A percentile compares a stretch with the other conserved stretches of the same genome.
Evolutionary conservation across 345 rosid genomes (phyloP).

Genomic region (Sisymbrium irio): DNA sequence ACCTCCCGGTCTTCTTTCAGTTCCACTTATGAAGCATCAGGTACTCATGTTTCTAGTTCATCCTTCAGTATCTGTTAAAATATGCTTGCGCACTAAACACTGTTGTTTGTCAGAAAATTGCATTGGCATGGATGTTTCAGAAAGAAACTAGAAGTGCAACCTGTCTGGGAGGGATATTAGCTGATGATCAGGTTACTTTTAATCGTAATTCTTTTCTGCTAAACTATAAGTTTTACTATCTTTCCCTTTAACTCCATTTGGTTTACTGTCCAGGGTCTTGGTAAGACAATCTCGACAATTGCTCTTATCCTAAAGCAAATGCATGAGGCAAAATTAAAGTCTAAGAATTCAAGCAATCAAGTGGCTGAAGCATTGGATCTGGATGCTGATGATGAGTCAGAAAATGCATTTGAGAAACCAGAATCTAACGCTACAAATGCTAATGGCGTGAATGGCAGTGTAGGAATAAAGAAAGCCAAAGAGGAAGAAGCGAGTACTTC

Average conservation of each 20-base stretch:
- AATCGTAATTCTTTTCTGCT: neutral
- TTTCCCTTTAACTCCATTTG: constrained; percentile 6
- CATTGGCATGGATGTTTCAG: constrained; percentile 95
- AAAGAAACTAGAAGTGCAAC: constrained; percentile 80
- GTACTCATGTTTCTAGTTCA: constrained; percentile 38
- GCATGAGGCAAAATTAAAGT: constrained; percentile 53
- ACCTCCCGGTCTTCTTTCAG: constrained; percentile 83
- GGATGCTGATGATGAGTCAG: constrained; percentile 73
- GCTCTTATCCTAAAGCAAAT: constrained; percentile 87
- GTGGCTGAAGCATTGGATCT: constrained; percentile 77
- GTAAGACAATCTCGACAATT: constrained; percentile 92
- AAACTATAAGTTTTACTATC: neutral
- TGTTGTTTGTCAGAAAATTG: constrained; percentile 72
- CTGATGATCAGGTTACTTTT: constrained; percentile 88
- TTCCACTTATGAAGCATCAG: constrained; percentile 92
- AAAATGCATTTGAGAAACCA: constrained; percentile 6
- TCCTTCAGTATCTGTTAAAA: constrained; percentile 12
- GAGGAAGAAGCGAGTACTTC: constrained; percentile 59
- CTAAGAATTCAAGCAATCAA: constrained; percentile 42
- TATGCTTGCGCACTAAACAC: constrained; percentile 15
- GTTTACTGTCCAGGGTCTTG: constrained; percentile 73
- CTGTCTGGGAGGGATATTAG: constrained; percentile 94
- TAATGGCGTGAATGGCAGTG: constrained; percentile 36
- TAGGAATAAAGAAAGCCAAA: constrained; percentile 40
- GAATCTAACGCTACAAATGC: constrained; percentile 34